Evolutionary conservation across 805 yeast genomes (phyloP).

Genomic region (Candida railenensis): DNA sequence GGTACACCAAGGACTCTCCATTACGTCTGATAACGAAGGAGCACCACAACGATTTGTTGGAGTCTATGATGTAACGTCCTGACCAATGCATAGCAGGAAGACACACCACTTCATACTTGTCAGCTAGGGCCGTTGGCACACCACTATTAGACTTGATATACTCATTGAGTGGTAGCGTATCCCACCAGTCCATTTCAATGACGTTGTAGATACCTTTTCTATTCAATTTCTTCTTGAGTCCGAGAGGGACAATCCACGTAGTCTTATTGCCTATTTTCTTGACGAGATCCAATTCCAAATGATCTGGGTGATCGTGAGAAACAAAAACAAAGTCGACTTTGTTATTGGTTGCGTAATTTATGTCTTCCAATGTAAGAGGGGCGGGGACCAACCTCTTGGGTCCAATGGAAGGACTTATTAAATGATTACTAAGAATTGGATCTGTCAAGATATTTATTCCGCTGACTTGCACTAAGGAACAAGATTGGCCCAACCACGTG

Average conservation of each 20-base stretch:
- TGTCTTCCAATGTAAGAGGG: conserved; percentile 62
- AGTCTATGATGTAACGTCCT: conserved; percentile 77
- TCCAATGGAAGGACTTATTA: conserved; percentile 65
- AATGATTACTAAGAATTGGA: conserved; percentile 70
- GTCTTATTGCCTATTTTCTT: conserved; percentile 51
- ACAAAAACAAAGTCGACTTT: conserved; percentile 72
- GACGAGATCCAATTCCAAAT: conserved; percentile 67
- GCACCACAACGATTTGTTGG: conserved; percentile 85
- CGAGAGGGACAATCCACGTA: conserved; percentile 86
- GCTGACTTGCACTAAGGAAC: conserved; percentile 69
- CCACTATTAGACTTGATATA: no score
- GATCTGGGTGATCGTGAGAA: conserved; percentile 96
- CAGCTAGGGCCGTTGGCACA: conserved; percentile 24
- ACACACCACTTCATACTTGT: conserved; percentile 76
- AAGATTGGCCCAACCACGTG: conserved; percentile 95
- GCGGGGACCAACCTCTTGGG: conserved; percentile 83
- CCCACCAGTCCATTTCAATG: conserved; percentile 94
- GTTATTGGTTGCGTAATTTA: conserved; percentile 49
- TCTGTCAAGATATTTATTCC: conserved; percentile 81
- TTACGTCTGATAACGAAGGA: conserved; percentile 71
- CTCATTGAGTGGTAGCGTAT: conserved; percentile 37
- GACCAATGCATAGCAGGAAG: conserved; percentile 98
- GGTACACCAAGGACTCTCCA: conserved; percentile 73
- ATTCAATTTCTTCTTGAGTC: conserved; percentile 61
- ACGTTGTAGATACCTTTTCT: conserved; percentile 59